Evolutionary conservation across 2,329 filamentous ascomycete genomes (phyloP).

Genomic region (Xylaria sp.): DNA sequence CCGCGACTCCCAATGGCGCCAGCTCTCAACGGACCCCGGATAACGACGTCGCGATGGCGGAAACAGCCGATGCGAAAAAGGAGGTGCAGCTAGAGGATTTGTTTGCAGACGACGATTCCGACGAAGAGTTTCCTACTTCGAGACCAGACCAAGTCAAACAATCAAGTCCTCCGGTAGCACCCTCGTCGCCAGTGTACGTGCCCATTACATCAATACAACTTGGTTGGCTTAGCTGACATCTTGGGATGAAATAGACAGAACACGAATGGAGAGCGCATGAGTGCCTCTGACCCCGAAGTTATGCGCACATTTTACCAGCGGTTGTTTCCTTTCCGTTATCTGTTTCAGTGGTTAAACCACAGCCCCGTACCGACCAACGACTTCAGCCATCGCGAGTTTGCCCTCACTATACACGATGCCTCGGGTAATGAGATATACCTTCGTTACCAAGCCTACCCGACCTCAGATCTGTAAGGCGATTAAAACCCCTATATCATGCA

Average conservation of each 20-base stretch:
- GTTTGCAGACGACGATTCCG: slow-evolving; percentile 54
- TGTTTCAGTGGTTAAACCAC: slow-evolving; percentile 98
- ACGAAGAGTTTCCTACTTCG: slow-evolving; percentile 56
- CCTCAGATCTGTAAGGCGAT: slow-evolving; percentile 45
- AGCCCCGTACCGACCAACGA: slow-evolving; percentile 78
- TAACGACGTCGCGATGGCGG: slow-evolving; percentile 40
- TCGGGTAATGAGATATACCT: slow-evolving; percentile 65
- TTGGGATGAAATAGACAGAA: slow-evolving; percentile 31
- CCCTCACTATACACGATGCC: slow-evolving; percentile 78
- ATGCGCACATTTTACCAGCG: slow-evolving; percentile 95
- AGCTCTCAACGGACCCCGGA: slow-evolving; percentile 25
- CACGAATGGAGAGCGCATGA: slow-evolving; percentile 34
- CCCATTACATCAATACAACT: neutral
- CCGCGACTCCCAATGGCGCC: slow-evolving; percentile 28
- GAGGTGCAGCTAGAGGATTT: slow-evolving; percentile 54
- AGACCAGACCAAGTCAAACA: slow-evolving; percentile 35
- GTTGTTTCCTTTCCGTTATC: slow-evolving; percentile 86
- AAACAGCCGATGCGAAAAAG: slow-evolving; percentile 34
- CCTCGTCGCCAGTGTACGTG: slow-evolving; percentile 42
- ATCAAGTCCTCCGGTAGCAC: slow-evolving; percentile 39
- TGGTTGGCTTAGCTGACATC: slow-evolving; percentile 15
- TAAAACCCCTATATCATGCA: neutral
- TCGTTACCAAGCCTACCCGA: slow-evolving; percentile 71
- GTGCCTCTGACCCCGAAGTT: slow-evolving; percentile 69
- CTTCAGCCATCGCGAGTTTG: slow-evolving; percentile 91